Base-by-base conservation (phyloP, 176 grass and related monocot genomes). In the Guadua angustifolia region DNA sequence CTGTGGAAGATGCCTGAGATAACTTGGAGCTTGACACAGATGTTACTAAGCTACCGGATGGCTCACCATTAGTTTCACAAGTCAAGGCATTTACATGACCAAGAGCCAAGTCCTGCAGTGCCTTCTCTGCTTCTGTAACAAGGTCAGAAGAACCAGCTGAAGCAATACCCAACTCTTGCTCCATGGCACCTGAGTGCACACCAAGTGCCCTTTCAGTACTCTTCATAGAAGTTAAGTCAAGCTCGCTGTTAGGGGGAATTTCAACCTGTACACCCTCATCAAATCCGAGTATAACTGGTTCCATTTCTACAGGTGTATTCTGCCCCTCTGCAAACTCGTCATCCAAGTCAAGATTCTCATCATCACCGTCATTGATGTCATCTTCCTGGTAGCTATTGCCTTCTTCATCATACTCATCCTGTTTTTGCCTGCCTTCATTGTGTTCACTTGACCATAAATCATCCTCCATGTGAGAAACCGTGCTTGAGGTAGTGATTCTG, bases 251-350 rank as follows among this genome's bases (percentile, higher is more conserved):
- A 21, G 46, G 65, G 17, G 88, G 91, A 86, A 98, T 93, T 83
- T 92, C 85, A 86, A 98, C 91, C 88, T 95, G 92, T 44, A 98
- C 89, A 69, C 96, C 96, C 78, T 98, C 89, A 77, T 98, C 81
- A 82, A 98, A 98, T 80, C 96, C 96, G 49, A 94, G 89, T 87
- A 98, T 98, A 60, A 95, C 90, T 11, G 94, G 83, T 78, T 97
- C 94, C 74, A 78, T 77, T 75, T 92, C 89, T 79, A 81, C 72
- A 68, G 71, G 32, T 65, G 82, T 76, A 86, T 51, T 77, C 39
- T 88, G 75, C 39, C 64, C 86, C 38, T 87, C 91, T 72, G 72
- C 86, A 53, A 95, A 95, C 33, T 82, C 84, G 75, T 87, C 81
- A 60, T 86, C 83, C 53, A 92, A 80, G 79, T 89, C 84, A 86